Evolutionary conservation across 768 basidiomycete genomes (phyloP).

Genomic region (Rhodocollybia butyracea): DNA sequence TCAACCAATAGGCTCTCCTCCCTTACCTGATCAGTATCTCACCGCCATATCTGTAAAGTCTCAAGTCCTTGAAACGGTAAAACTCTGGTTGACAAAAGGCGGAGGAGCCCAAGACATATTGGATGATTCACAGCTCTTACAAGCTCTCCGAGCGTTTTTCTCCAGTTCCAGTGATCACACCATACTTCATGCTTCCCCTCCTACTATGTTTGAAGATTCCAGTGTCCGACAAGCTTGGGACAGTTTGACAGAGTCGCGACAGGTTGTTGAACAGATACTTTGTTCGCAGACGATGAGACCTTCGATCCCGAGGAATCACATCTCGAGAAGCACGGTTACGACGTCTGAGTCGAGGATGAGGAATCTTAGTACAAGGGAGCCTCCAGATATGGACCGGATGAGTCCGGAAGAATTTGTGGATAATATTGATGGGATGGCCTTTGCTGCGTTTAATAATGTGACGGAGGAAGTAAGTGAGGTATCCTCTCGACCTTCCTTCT

Average conservation of each 20-base stretch:
- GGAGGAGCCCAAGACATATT: conserved; percentile 78
- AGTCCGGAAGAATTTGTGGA: conserved; percentile 72
- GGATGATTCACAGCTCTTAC: conserved; percentile 65
- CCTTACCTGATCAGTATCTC: conserved; percentile 43
- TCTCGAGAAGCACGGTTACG: neutral
- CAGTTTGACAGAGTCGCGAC: conserved; percentile 39
- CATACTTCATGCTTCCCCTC: conserved; percentile 39
- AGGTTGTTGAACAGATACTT: conserved; percentile 43
- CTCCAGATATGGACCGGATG: conserved; percentile 63
- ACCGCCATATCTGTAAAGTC: conserved; percentile 49
- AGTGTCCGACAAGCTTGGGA: conserved; percentile 47
- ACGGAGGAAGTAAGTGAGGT: conserved; percentile 60
- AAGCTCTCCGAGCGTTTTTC: conserved; percentile 59
- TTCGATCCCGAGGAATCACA: conserved; percentile 20
- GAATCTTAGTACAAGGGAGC: conserved; percentile 40
- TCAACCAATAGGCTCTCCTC: conserved; percentile 39
- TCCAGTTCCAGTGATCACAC: conserved; percentile 50
- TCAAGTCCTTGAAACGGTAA: conserved; percentile 61
- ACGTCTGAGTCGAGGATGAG: conserved; percentile 23
- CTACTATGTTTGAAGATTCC: conserved; percentile 34
- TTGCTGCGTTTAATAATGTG: conserved; percentile 72
- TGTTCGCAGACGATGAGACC: conserved; percentile 62
- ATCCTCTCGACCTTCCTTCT: neutral
- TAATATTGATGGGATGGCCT: conserved; percentile 72
- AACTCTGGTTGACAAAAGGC: conserved; percentile 70